Conservation (phyloP, 164 flowering plant species). For the Brasenia schreberi region DNA sequence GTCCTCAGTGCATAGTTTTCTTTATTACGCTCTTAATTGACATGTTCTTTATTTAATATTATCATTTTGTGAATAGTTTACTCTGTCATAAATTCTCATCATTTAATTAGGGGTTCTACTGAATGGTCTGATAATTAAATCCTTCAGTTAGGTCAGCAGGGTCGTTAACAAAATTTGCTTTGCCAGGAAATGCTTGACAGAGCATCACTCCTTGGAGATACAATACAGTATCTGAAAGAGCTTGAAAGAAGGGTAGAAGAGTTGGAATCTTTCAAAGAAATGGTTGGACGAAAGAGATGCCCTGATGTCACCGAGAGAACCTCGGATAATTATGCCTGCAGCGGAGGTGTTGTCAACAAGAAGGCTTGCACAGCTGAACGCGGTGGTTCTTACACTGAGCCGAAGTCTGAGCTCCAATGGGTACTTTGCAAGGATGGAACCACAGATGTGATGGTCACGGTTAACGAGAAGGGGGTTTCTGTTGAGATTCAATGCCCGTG, state of each 20-base stretch:
- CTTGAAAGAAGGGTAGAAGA: constrained; percentile 78
- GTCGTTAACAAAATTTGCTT: too few relatives aligned
- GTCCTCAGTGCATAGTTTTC: too few relatives aligned
- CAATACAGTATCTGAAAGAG: constrained; percentile 58
- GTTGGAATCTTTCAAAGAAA: constrained; percentile 37
- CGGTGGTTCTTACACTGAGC: constrained; percentile 44
- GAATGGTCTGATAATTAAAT: too few relatives aligned
- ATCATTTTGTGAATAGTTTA: too few relatives aligned
- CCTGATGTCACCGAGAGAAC: constrained; percentile 41
- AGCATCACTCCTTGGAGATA: constrained; percentile 49
- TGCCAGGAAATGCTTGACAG: constrained; percentile 31
- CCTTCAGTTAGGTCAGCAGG: too few relatives aligned
- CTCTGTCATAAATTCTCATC: too few relatives aligned
- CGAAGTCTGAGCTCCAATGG: constrained; percentile 20
- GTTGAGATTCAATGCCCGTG: constrained; percentile 60
- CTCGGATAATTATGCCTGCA: constrained; percentile 48
- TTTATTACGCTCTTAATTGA: too few relatives aligned
- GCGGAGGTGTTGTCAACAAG: constrained; percentile 9
- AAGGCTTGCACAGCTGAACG: constrained; percentile 44
- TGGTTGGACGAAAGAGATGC: constrained; percentile 26
- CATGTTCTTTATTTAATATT: too few relatives aligned
- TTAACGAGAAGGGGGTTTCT: constrained; percentile 34
- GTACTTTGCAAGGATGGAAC: constrained; percentile 17
- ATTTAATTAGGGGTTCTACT: too few relatives aligned
- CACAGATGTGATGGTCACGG: constrained; percentile 28